Evolutionary conservation across 495 filamentous ascomycete genomes (phyloP), one percentile per base, ranked within the genome.

Genomic region (Copromyces sp.): DNA sequence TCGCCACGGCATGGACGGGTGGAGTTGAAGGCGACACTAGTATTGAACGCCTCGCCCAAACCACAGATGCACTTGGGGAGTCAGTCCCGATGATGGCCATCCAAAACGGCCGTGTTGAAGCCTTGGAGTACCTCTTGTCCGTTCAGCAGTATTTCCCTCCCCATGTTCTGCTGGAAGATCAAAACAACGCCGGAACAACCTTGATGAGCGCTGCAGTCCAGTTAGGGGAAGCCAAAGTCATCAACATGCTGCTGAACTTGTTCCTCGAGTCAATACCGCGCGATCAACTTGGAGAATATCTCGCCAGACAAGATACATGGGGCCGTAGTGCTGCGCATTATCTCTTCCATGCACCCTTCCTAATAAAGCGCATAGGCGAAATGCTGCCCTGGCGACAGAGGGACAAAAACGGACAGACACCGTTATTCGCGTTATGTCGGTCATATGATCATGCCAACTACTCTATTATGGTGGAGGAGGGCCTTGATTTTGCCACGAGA

Each of bases 41-140:
- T 2, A 90, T 94, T 71, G 92, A 94, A 79, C 91, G 88, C 8
- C 82, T 98, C 7, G 87, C 91, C 4, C 90, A 92, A 77, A 97
- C 94, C 0, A 92, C 95, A 76, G 90, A 94, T 75, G 84, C 87
- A 24, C 86, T 89, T 38, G 95, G 95, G 3, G 91, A 97, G 77
- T 97, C 94, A 6, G 87, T 98, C 24, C 87, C 89, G 17, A 99
- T 98, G 96, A 98, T 99, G 94, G 94, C 95, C 9, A 87, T 98
- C 40, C 94, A 97, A 76, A 87, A 90, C 70, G 86, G 88, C 38
- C 91, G 91, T 71, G 82, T 86, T 9, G 87, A 91, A 59, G 89
- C 88, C 39, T 78, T 99, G 35, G 87, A 82, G 38, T 98, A 97
- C 80, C 85, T 99, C 5, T 82, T 99, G 9, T 90, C 87, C 87